Base-by-base conservation (phyloP, 2,329 filamentous ascomycete species). In the Xylariaceae sp. region DNA sequence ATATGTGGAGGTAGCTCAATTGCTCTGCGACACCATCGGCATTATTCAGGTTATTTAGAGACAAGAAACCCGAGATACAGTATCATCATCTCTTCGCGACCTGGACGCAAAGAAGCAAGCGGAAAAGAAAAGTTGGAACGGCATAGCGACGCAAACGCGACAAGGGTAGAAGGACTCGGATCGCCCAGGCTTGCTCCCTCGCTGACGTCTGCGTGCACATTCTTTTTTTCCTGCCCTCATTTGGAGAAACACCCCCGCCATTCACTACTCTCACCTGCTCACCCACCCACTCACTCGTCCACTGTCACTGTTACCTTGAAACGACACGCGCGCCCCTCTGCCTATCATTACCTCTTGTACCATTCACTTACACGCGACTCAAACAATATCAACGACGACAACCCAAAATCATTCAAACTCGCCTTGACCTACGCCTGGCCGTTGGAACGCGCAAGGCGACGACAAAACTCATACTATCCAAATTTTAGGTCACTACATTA, bases 1-100 rank as follows among this genome's bases (percentile, higher is more conserved):
- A 60, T 59, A 62, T 58, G 54, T 44, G 9, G 49, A 57, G 47
- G 48, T 53, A 52, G 53, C 49, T 53, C 57, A 50, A 41, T 51
- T 48, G 49, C 50, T 50, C 34, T 41, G 52, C 41, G 31, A 50
- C 36, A 14, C 18, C 42, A 42, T 11, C 44, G 28, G 39, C 13
- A 4, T 38, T 11, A 4, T 38, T 11, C 34, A 10, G 4, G 5
- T 38, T 34, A 46, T 50, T 46, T 28, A 39, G 42, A 18, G 31
- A 50, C 42, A 22, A 39, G 22, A 12, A 45, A 40, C 13, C 18
- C 38, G 51, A 45, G 39, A 22, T 41, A 12, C 31, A 43, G 39
- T 7, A 28, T 28, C 51, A 56, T 52, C 47, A 41, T 53, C 44
- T 49, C 50, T 51, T 52, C 51, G 12, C 42, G 19, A 28, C n/a